Conservation (phyloP, 1,139 yeast genomes). For the Geotrichum europaeum region DNA sequence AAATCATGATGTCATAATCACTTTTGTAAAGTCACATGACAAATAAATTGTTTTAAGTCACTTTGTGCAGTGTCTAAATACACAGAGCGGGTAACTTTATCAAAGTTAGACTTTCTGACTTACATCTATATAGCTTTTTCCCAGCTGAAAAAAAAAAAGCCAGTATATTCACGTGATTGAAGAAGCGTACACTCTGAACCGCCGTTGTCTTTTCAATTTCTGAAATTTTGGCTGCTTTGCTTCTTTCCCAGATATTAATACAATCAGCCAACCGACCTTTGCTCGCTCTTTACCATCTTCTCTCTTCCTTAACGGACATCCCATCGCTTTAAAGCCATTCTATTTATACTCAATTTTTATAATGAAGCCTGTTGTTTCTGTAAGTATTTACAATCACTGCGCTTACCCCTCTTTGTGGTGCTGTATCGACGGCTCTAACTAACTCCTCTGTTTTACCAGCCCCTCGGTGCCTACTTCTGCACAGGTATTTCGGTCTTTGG, state of each 20-base stretch:
- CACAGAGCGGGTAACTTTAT: background rate
- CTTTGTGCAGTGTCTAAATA: too few species aligned
- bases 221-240: background rate
- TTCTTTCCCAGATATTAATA: background rate
- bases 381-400: conserved; percentile 22
- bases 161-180: background rate
- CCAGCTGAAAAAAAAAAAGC: too few species aligned
- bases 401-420: background rate
- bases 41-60: too few species aligned
- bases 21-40: too few species aligned
- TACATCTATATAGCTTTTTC: background rate
- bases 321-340: background rate
- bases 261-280: background rate
- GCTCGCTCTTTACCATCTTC: background rate
- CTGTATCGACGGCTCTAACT: background rate
- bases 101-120: background rate
- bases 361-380: conserved; percentile 39
- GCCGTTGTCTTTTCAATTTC: background rate
- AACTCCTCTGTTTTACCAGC: conserved; percentile 33
- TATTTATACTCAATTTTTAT: background rate
- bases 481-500: conserved; percentile 90
- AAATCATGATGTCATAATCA: background rate
- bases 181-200: background rate
- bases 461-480: conserved; percentile 91
- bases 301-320: background rate